Conservation (phyloP, 768 basidiomycete species). For the Mrakia frigida region DNA sequence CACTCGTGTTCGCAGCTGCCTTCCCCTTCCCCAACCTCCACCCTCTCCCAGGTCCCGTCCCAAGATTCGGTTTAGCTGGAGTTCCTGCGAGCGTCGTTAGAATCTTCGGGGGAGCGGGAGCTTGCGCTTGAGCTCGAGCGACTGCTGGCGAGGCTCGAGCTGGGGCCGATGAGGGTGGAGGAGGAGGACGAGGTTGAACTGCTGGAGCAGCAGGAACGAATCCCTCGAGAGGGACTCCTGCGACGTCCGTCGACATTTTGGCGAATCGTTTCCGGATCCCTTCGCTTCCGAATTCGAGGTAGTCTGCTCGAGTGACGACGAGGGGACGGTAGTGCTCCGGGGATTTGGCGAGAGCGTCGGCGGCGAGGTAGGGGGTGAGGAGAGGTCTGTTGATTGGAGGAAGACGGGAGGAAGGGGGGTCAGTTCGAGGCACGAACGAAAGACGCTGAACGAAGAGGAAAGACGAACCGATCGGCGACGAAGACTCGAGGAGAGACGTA, state of each 20-base stretch:
- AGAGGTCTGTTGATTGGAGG: not conserved
- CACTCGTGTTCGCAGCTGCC: not conserved
- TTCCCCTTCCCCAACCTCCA: not conserved
- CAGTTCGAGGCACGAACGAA: not conserved
- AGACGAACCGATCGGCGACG: slow-evolving; percentile 5
- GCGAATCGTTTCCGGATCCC: slow-evolving; percentile 9
- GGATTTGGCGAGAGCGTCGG: not conserved
- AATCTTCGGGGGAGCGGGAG: too few species aligned
- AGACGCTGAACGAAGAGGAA: not conserved
- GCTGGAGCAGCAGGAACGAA: not conserved
- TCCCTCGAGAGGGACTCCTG: not conserved
- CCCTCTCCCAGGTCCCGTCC: not conserved
- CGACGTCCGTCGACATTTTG: not conserved
- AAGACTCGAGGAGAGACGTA: not conserved
- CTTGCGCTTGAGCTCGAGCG: not conserved
- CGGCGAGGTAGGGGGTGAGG: slow-evolving; percentile 14
- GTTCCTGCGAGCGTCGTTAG: not conserved
- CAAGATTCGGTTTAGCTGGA: not conserved
- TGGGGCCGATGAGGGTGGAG: not conserved
- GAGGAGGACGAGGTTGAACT: not conserved
- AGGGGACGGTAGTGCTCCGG: not conserved
- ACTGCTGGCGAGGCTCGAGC: not conserved
- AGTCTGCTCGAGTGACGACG: slow-evolving; percentile 2
- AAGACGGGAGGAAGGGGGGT: not conserved
- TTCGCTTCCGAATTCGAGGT: slow-evolving; percentile 7